phyloP scores from a whole-genome alignment of 1,284 basidiomycete genomes.

The Trametes hirsuta region DNA sequence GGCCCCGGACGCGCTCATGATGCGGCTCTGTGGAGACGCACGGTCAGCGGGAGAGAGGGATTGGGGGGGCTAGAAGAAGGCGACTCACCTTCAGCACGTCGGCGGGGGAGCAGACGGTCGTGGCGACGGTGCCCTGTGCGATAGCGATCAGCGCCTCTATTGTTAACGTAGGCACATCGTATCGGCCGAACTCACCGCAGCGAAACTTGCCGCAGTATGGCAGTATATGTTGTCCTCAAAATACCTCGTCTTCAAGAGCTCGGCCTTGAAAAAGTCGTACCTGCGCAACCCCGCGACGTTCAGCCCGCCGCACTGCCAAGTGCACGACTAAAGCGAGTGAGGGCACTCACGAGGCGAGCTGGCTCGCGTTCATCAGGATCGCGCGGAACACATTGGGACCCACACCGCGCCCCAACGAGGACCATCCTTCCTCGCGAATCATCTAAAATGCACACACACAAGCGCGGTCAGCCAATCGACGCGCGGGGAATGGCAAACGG shows the following conservation, averaged over 20 bases:
- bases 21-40: constrained; percentile 56
- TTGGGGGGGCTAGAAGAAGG: not conserved
- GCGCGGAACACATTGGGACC: constrained; percentile 87
- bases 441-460: constrained; percentile 50
- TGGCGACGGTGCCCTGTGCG: constrained; percentile 83
- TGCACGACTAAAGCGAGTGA: not conserved
- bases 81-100: constrained; percentile 81
- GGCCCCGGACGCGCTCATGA: constrained; percentile 88
- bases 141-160: not conserved
- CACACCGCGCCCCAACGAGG: constrained; percentile 78
- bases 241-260: constrained; percentile 69
- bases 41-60: not conserved
- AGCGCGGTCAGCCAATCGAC: not conserved
- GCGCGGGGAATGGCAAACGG: not conserved
- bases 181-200: constrained; percentile 57
- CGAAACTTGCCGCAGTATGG: constrained; percentile 86
- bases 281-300: constrained; percentile 40
- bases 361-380: constrained; percentile 89
- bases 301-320: not conserved
- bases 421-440: constrained; percentile 81
- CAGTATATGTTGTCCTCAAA: constrained; percentile 81
- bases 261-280: constrained; percentile 89
- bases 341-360: constrained; percentile 77
- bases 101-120: constrained; percentile 92
- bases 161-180: not conserved